Evolutionary conservation across 345 rosid species (phyloP).

Genomic region (Psidium guajava): DNA sequence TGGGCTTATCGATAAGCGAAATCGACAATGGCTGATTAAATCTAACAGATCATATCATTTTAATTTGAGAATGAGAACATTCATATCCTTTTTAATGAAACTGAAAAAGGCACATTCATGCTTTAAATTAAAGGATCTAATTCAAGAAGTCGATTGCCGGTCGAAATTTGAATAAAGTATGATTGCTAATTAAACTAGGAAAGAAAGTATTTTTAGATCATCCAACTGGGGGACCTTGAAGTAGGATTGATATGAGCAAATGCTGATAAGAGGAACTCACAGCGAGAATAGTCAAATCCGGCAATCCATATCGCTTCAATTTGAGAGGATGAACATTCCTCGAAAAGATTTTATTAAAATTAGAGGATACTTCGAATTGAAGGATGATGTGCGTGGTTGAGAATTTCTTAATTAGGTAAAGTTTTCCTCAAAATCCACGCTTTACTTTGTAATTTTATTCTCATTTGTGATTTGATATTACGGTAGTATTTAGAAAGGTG

Average conservation of each 20-base stretch:
- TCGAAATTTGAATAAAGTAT: neutral
- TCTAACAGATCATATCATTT: rapidly evolving
- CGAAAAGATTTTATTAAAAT: too few relatives aligned
- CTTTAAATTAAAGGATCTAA: neutral
- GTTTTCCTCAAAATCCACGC: neutral
- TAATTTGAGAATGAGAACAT: neutral
- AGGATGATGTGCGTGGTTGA: rapidly evolving
- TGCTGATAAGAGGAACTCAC: too few relatives aligned
- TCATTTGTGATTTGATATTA: neutral
- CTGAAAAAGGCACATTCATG: rapidly evolving
- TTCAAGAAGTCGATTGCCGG: too few relatives aligned
- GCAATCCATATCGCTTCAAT: too few relatives aligned
- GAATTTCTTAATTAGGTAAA: neutral
- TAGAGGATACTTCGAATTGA: neutral
- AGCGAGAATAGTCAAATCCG: too few relatives aligned
- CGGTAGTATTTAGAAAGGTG: neutral
- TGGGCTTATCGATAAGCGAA: neutral
- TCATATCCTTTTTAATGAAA: too few relatives aligned
- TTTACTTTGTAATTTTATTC: neutral
- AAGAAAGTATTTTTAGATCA: neutral
- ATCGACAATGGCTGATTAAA: neutral
- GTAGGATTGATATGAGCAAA: too few relatives aligned
- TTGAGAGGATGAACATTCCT: too few relatives aligned
- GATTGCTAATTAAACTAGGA: neutral
- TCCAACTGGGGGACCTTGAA: too few relatives aligned